Percentiles rank a stretch among this genome's conserved stretches.
These are phyloP conservation scores for Phytophthora chlamydospora DNA, from an alignment of 352 stramenopile genomes.

Conservation along the genomic window DNA sequence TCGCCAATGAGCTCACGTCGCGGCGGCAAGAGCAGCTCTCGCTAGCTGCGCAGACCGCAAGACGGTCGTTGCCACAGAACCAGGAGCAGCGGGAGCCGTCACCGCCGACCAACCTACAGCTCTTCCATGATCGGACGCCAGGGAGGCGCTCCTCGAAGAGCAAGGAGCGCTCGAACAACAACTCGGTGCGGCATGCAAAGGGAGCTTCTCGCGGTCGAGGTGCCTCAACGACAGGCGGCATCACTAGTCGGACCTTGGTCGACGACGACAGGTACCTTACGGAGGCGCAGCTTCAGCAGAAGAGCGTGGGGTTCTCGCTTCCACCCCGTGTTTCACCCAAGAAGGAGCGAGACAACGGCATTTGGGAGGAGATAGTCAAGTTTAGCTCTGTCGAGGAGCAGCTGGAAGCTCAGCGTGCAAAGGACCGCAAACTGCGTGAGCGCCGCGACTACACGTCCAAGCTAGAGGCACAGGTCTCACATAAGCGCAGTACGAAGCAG, in stretches of 20 bases:
- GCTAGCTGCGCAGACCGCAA: constrained; percentile 17
- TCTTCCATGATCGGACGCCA: constrained; percentile 12
- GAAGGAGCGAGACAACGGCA: constrained; percentile 78
- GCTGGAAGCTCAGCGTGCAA: constrained; percentile 47
- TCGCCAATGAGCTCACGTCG: constrained; percentile 50
- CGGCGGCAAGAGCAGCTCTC: constrained; percentile 45
- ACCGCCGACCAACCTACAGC: not conserved
- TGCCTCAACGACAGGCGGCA: not conserved
- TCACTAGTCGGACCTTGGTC: constrained; percentile 4
- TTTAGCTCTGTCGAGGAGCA: constrained; percentile 75
- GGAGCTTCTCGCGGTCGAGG: constrained; percentile 3
- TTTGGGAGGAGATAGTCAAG: constrained; percentile 88
- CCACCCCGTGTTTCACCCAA: constrained; percentile 69
- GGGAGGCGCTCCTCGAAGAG: constrained; percentile 30
- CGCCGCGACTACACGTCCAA: constrained; percentile 47
- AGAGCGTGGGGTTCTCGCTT: constrained; percentile 67
- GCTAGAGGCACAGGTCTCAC: constrained; percentile 59
- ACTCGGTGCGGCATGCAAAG: constrained; percentile 8
- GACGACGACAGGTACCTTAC: constrained; percentile 74
- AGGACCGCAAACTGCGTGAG: constrained; percentile 44
- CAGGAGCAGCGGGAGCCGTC: constrained; percentile 36
- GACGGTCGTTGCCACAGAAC: constrained; percentile 9
- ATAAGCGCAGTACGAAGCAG: constrained; percentile 43
- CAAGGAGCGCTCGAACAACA: constrained; percentile 29
- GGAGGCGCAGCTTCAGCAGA: constrained; percentile 73